phyloP scores from a whole-genome alignment of 75 land plant genomes.

The Isoetes taiwanensis region DNA sequence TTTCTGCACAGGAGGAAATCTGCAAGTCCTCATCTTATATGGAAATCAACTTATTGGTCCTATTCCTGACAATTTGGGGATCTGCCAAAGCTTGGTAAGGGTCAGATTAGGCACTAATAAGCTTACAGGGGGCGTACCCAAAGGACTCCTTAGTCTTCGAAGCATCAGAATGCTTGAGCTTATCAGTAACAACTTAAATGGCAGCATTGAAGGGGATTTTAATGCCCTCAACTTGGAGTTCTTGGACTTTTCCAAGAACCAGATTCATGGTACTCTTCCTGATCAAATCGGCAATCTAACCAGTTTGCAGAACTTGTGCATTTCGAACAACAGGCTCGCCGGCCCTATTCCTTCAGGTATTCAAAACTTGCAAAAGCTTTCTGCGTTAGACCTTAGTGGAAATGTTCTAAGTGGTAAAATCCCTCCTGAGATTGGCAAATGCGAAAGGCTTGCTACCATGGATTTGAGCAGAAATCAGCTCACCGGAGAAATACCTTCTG shows the following conservation, averaged over 20 bases:
- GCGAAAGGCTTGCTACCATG: conserved; percentile 12
- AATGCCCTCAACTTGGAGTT: neutral
- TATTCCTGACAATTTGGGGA: neutral
- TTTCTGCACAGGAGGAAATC: neutral
- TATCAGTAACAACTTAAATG: neutral
- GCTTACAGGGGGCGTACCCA: neutral
- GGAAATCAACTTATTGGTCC: neutral
- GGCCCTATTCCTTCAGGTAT: conserved; percentile 50
- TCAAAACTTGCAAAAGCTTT: too few species aligned
- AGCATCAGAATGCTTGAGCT: neutral
- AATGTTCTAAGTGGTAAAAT: neutral
- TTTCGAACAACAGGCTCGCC: conserved; percentile 40
- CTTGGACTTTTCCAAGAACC: conserved; percentile 1
- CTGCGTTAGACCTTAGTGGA: neutral
- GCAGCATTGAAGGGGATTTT: neutral
- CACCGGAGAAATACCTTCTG: neutral
- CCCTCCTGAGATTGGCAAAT: conserved; percentile 1
- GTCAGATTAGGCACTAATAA: neutral
- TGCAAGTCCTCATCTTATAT: neutral
- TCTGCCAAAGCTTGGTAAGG: neutral
- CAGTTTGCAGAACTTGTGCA: neutral
- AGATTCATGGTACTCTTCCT: neutral
- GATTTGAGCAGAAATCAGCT: conserved; percentile 1
- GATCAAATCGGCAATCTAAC: neutral
- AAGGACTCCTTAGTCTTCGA: neutral